A percentile compares a stretch with the other conserved stretches of the same genome.
phyloP scores from a whole-genome alignment of 2,329 filamentous ascomycete species.

The Paecilomyces fulvus region DNA sequence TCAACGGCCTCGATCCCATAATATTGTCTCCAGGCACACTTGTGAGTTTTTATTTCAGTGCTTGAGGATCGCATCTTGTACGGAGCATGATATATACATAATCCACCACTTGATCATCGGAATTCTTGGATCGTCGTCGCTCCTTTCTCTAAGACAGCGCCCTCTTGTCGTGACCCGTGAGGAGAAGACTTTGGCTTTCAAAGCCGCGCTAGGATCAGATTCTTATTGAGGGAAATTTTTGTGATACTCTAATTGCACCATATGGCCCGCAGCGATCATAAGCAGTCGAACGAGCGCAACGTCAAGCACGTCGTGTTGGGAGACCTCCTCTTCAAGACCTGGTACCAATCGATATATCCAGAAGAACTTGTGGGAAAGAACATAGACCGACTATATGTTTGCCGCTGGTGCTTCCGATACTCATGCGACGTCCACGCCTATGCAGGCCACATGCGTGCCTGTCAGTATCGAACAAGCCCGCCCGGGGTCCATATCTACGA shows the following conservation, averaged over 20 bases:
- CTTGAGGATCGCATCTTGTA: neutral
- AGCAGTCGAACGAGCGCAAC: slow-evolving; percentile 55
- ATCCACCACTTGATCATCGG: neutral
- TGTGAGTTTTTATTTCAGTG: neutral
- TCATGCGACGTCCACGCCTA: slow-evolving; percentile 41
- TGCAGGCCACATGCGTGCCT: slow-evolving; percentile 38
- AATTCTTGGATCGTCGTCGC: neutral
- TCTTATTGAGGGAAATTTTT: neutral
- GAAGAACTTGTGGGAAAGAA: slow-evolving; percentile 53
- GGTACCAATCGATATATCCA: slow-evolving; percentile 86
- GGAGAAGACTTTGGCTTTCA: neutral
- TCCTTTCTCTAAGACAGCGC: neutral
- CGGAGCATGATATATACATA: neutral
- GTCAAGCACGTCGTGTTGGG: slow-evolving; percentile 82
- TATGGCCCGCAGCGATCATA: slow-evolving; percentile 23
- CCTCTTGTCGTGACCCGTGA: neutral
- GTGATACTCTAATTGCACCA: neutral
- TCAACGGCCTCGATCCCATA: neutral
- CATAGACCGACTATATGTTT: slow-evolving; percentile 67
- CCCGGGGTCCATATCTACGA: slow-evolving; percentile 72
- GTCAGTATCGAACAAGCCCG: slow-evolving; percentile 44
- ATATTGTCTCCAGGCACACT: neutral
- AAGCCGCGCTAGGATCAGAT: neutral
- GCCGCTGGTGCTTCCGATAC: slow-evolving; percentile 92
- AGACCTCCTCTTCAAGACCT: slow-evolving; percentile 73